Base-by-base conservation (phyloP, 2,329 filamentous ascomycete genomes). In the Hymenotorrendiella dingleyae region DNA sequence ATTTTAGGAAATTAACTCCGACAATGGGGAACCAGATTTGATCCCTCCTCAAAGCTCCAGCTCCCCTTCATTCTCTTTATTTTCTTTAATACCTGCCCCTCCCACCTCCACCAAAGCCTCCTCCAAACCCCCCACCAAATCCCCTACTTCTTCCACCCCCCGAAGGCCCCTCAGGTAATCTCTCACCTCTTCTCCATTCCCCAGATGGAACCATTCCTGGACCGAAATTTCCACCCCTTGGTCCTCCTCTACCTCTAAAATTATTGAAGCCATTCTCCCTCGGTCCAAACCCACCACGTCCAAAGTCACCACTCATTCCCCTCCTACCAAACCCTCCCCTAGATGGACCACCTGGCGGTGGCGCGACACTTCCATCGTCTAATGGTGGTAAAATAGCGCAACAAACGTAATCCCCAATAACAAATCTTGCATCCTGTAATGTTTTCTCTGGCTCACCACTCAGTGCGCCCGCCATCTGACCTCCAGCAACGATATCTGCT, bases 351-450 rank as follows among this genome's bases (percentile, higher is more conserved):
- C 68, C 68, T 10, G 73, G 69, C n/a, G 74, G 68, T 8, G 84
- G 78, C 32, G 82, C 81, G 28, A 94, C 80, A 23, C 76, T 77
- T 0, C 89, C 89, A 60, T 91, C 84, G 23, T 77, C 68, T 20
- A 85, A 67, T 1, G 87, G 86, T 30, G 86, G 82, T 43, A 91
- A 69, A 46, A 95, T 81, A 4, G 87, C 86, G 61, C 86, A 91
- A 45, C 84, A 83, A 29, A 97, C 73, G 59, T 85, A 94, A 64
- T 97, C 91, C 1, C 91, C 91, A 49, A 93, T 84, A 9, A 95
- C 84, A 57, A 95, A 94, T 17, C 83, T 77, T 24, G 78, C 80
- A 41, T 94, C 86, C 27, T 72, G 72, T 23, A 97, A 66, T 7
- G 86, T 90, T 67, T 84, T 91, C 21, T 80, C 72, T 9, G 78